These are phyloP conservation scores for Leucogyrophana mollusca DNA, from an alignment of 768 basidiomycete genomes.

Conservation along the genomic window DNA sequence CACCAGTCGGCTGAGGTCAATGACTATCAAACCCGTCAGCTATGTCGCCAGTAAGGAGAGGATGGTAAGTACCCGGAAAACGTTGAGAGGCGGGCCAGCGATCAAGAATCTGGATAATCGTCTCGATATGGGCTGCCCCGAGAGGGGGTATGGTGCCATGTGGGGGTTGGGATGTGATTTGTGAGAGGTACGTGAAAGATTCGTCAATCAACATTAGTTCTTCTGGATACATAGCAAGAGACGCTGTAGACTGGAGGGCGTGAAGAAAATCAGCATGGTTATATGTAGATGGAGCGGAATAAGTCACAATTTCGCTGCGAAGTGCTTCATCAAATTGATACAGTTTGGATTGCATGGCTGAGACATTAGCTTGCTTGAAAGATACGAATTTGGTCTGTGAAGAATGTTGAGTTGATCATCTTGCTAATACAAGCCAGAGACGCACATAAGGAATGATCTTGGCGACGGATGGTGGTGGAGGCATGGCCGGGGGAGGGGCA, in stretches of 20 bases:
- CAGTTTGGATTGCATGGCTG: slow-evolving; percentile 78
- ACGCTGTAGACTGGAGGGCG: slow-evolving; percentile 56
- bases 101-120: slow-evolving; percentile 60
- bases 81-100: slow-evolving; percentile 74
- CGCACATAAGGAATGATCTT: slow-evolving; percentile 54
- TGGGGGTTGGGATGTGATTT: slow-evolving; percentile 40
- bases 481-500: slow-evolving; percentile 25
- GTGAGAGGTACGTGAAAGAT: slow-evolving; percentile 56
- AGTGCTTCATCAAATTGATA: slow-evolving; percentile 72
- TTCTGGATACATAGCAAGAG: slow-evolving; percentile 68
- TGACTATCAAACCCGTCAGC: slow-evolving; percentile 44
- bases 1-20: slow-evolving; percentile 82
- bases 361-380: slow-evolving; percentile 85
- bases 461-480: slow-evolving; percentile 23
- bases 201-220: slow-evolving; percentile 61
- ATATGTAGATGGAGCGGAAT: neutral
- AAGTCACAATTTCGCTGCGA: slow-evolving; percentile 60
- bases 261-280: neutral
- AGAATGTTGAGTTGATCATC: neutral
- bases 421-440: slow-evolving; percentile 2
- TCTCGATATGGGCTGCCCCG: slow-evolving; percentile 53
- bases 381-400: slow-evolving; percentile 58
- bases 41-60: neutral
- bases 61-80: slow-evolving; percentile 56
- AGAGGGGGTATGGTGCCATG: slow-evolving; percentile 32